Base-by-base conservation (phyloP, 2,329 filamentous ascomycete genomes). In the Pseudogymnoascus sp. region DNA sequence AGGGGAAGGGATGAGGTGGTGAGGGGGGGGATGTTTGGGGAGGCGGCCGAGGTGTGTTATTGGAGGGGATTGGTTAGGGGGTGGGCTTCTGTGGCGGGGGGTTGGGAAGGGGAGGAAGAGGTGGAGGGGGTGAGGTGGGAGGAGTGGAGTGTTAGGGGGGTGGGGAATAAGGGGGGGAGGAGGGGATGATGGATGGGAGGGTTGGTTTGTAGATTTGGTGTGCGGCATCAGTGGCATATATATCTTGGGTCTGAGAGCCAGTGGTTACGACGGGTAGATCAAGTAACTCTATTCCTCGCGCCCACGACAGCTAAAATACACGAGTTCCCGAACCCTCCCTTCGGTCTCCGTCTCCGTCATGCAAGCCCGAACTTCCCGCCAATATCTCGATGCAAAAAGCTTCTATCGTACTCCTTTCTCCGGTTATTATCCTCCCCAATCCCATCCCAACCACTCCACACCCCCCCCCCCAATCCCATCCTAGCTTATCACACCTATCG, bases 31-130 rank as follows among this genome's bases (percentile, higher is more conserved):
- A 80, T 81, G 67, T 71, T 81, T 53, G 79, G 77, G 64, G 75
- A 76, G 13, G 80, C 80, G n/a, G 79, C 80, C 0, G 81, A 83
- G 70, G 72, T 70, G 64, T 83, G 81, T 67, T 83, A 83, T 72
- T 83, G 81, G 81, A 74, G 81, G 42, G 77, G 75, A 0, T 62
- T 81, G 65, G 69, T 83, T 21, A 74, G 75, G 63, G 79, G 79
- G 0, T 83, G 81, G 81, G 75, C 72, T 62, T 65, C 71, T 38
- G 76, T 81, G 10, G 80, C 72, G 31, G 59, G 59, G 38, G 26
- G 21, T 1, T 56, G 50, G 50, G 50, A 35, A 9, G 44, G 40
- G 5, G 42, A 31, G 19, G 50, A 56, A 11, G 21, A n/a, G 50
- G 19, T 29, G 26, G 26, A 29, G 23, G 50, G 68, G 2, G 64